phyloP scores from a whole-genome alignment of 2,329 filamentous ascomycete species.

The Cladosporium sphaerospermum region DNA sequence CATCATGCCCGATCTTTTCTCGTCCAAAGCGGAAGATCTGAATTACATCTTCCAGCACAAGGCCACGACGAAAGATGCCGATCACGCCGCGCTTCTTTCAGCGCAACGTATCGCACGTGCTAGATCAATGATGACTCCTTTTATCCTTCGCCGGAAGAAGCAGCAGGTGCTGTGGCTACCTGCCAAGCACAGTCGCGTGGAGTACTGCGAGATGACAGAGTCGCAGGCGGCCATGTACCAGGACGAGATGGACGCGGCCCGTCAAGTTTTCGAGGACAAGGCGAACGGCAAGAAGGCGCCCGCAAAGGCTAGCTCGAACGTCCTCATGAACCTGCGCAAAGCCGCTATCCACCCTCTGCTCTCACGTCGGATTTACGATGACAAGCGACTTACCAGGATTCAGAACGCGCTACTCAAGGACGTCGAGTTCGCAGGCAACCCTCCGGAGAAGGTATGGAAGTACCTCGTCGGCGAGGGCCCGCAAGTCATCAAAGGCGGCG shows the following conservation, averaged over 20 bases:
- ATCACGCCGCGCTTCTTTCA: constrained; percentile 75
- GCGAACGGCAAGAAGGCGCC: constrained; percentile 52
- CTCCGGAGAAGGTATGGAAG: constrained; percentile 39
- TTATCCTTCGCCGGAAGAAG: constrained; percentile 90
- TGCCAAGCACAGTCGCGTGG: constrained; percentile 67
- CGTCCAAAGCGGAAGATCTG: constrained; percentile 69
- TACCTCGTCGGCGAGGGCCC: constrained; percentile 69
- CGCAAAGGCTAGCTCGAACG: constrained; percentile 23
- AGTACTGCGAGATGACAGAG: constrained; percentile 72
- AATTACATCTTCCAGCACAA: constrained; percentile 86
- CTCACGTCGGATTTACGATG: constrained; percentile 73
- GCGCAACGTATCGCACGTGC: constrained; percentile 80
- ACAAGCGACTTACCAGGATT: constrained; percentile 71
- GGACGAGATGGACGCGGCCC: constrained; percentile 57
- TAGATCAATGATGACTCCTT: constrained; percentile 87
- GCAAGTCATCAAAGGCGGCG: constrained; percentile 67
- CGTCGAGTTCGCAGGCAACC: constrained; percentile 29
- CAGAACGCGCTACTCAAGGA: constrained; percentile 24
- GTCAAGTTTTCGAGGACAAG: constrained; percentile 54
- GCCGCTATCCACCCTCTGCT: constrained; percentile 87
- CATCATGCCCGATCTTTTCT: constrained; percentile 81
- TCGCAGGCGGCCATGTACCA: constrained; percentile 70
- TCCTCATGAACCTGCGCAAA: constrained; percentile 83
- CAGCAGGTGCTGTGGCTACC: constrained; percentile 79
- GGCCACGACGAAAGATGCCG: constrained; percentile 70